Conservation (phyloP, 768 basidiomycete genomes). For the Tricholoma sp. region DNA sequence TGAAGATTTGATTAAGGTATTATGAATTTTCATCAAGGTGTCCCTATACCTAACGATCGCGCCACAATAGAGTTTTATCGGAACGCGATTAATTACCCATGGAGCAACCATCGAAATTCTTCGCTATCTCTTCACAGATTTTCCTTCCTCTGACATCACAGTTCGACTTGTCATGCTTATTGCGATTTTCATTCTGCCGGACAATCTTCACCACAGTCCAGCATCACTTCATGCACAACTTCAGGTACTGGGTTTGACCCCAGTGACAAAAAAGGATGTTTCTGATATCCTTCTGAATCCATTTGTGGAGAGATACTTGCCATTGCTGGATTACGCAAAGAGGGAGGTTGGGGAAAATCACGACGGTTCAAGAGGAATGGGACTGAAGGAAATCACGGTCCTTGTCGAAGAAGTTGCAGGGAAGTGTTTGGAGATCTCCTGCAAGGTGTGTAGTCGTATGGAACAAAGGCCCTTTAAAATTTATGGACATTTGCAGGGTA, state of each 20-base stretch:
- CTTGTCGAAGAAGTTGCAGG: constrained; percentile 57
- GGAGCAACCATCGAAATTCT: constrained; percentile 45
- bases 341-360: constrained; percentile 28
- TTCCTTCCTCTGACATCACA: constrained; percentile 52
- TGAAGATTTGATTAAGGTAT: constrained; percentile 64
- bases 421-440: constrained; percentile 56
- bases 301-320: constrained; percentile 55
- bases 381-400: constrained; percentile 32
- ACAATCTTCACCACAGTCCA: constrained; percentile 26
- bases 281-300: constrained; percentile 61
- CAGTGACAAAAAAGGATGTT: constrained; percentile 54
- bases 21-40: not conserved
- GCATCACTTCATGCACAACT: constrained; percentile 42
- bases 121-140: constrained; percentile 60
- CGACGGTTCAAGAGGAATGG: constrained; percentile 38
- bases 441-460: constrained; percentile 36
- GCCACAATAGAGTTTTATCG: constrained; percentile 54
- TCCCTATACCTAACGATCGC: constrained; percentile 8
- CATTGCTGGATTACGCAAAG: constrained; percentile 46
- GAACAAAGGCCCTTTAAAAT: not conserved
- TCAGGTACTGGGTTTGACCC: constrained; percentile 49
- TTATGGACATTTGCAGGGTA: constrained; percentile 41
- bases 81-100: constrained; percentile 59
- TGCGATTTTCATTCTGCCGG: constrained; percentile 48
- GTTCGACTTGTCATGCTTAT: constrained; percentile 74